These are phyloP conservation scores for Podosphaera xanthii DNA, from an alignment of 2,329 filamentous ascomycete species.

Conservation along the genomic window DNA sequence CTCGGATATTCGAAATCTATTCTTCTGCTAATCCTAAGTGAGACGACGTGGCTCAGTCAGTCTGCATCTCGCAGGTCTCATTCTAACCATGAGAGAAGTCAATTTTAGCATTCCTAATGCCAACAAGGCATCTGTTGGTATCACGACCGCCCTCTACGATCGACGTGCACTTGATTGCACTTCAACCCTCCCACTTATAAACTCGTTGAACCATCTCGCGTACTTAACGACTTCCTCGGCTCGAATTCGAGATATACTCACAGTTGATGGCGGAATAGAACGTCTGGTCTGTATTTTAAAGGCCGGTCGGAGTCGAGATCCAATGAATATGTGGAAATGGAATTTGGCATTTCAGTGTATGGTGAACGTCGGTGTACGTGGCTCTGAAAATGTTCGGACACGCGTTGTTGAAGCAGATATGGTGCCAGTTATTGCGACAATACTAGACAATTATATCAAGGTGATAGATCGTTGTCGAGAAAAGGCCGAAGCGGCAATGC, in stretches of 20 bases:
- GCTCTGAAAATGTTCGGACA: constrained; percentile 81
- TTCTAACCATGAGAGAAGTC: constrained; percentile 75
- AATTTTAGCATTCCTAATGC: constrained; percentile 99
- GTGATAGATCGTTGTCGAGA: constrained; percentile 82
- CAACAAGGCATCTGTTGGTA: constrained; percentile 97
- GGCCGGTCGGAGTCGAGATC: constrained; percentile 84
- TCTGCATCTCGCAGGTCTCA: no score
- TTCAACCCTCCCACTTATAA: constrained; percentile 90
- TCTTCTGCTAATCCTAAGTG: no score
- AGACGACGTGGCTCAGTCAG: no score
- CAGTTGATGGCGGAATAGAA: constrained; percentile 96
- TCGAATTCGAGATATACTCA: constrained; percentile 90
- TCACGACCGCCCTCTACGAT: constrained; percentile 95
- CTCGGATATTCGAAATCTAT: no score
- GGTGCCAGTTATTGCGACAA: constrained; percentile 95
- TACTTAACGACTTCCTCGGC: constrained; percentile 96
- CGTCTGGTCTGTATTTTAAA: constrained; percentile 92
- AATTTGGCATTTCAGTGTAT: constrained; percentile 97
- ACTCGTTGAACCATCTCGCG: constrained; percentile 94
- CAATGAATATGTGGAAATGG: constrained; percentile 99
- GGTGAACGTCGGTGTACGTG: constrained; percentile 92
- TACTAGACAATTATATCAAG: constrained; percentile 94
- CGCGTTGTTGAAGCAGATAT: constrained; percentile 96
- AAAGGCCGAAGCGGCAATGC: constrained; percentile 65
- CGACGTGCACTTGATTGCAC: constrained; percentile 94